Evolutionary conservation across 441 rosid genomes (phyloP).

Genomic region (Hypseocharis bilobata): DNA sequence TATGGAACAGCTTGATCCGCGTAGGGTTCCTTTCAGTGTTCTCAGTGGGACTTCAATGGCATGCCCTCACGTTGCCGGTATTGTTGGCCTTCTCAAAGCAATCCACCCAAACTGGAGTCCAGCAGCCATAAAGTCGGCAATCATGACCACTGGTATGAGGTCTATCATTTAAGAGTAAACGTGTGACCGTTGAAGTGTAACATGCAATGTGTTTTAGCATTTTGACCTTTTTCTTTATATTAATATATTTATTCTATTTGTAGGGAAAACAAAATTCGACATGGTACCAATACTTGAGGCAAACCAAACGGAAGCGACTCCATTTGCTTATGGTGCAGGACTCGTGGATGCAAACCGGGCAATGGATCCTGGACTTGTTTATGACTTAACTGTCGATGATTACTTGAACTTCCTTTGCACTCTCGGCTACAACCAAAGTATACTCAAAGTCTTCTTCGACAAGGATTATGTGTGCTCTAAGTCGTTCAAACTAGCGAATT

Average conservation of each 20-base stretch:
- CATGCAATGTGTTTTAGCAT: not conserved
- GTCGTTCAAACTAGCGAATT: conserved; percentile 28
- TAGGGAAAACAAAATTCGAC: conserved; percentile 31
- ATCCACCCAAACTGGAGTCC: conserved; percentile 50
- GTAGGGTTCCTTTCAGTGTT: too few relatives aligned
- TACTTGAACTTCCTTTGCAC: conserved; percentile 48
- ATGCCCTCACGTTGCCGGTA: conserved; percentile 47
- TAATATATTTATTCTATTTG: not conserved
- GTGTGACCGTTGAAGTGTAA: too few relatives aligned
- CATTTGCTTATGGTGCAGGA: conserved; percentile 59
- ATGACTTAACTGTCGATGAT: conserved; percentile 34
- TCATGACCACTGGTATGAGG: conserved; percentile 48
- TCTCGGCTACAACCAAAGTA: conserved; percentile 33
- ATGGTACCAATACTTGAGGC: conserved; percentile 23
- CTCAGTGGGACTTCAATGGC: conserved; percentile 41
- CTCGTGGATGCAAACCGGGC: conserved; percentile 48
- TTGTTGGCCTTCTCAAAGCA: conserved; percentile 45
- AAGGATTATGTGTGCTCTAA: conserved; percentile 27
- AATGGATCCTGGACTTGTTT: conserved; percentile 51
- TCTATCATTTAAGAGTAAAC: too few relatives aligned
- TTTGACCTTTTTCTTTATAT: not conserved
- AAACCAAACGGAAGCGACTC: conserved; percentile 31
- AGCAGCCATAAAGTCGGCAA: conserved; percentile 44
- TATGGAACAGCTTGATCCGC: too few relatives aligned
- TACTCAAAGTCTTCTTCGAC: conserved; percentile 25